These are phyloP conservation scores for Vaccinium darrowii DNA, from an alignment of 148 eudicot species.

Conservation along the genomic window DNA sequence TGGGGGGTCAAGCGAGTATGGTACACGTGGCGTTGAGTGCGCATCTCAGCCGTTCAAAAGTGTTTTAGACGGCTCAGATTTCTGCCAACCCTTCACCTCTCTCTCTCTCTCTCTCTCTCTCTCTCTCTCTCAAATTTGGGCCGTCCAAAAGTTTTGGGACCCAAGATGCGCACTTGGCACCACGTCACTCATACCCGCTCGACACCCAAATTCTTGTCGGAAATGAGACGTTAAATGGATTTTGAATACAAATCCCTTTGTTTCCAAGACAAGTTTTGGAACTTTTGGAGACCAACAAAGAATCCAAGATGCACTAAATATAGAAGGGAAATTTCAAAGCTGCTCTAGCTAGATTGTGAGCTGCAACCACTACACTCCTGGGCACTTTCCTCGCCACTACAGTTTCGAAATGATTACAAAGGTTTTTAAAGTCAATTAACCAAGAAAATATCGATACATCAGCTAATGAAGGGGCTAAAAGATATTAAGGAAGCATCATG, in stretches of 20 bases:
- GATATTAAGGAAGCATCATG: not conserved
- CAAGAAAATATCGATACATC: not conserved
- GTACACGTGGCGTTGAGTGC: too few species aligned
- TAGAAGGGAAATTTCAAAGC: too few species aligned
- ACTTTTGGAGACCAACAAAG: not conserved
- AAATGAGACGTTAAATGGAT: not conserved
- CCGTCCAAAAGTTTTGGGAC: too few species aligned
- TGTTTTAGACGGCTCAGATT: too few species aligned
- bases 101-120: too few species aligned
- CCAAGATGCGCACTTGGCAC: too few species aligned
- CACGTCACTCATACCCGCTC: too few species aligned
- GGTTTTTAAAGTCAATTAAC: not conserved
- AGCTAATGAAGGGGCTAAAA: not conserved
- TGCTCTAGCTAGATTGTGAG: not conserved
- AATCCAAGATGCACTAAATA: not conserved
- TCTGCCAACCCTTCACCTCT: too few species aligned
- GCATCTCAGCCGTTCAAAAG: too few species aligned
- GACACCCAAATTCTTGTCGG: too few species aligned
- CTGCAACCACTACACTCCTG: not conserved
- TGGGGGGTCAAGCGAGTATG: too few species aligned
- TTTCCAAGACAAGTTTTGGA: not conserved
- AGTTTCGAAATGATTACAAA: not conserved
- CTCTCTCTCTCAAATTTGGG: too few species aligned
- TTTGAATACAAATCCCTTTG: not conserved
- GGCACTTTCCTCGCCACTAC: not conserved